Conservation (phyloP, 2,329 filamentous ascomycete genomes). For the Bimuria novae-zelandiae region DNA sequence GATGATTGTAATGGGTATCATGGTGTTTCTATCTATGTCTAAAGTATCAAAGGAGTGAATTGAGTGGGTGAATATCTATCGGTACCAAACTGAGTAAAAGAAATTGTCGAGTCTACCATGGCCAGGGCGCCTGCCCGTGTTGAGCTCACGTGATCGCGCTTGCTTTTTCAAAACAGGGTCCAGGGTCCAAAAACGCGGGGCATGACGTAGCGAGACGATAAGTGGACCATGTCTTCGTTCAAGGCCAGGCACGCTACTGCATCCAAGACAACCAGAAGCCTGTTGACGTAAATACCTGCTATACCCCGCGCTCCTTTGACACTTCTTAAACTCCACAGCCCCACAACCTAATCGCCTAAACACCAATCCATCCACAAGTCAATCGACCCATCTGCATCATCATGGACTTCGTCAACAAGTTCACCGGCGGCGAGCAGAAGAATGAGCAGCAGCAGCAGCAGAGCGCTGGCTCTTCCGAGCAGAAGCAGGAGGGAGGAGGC, state of each 20-base stretch:
- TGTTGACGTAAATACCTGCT: constrained; percentile 22
- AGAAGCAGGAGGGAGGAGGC: constrained; percentile 48
- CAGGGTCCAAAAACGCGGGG: constrained; percentile 5
- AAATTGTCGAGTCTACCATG: not conserved
- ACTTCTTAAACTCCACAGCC: constrained; percentile 8
- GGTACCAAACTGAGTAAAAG: not conserved
- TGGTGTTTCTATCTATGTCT: constrained; percentile 10
- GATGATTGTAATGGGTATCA: constrained; percentile 87
- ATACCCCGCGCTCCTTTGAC: not conserved
- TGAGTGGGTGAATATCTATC: not conserved
- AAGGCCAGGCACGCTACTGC: constrained; percentile 8
- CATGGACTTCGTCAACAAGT: constrained; percentile 57
- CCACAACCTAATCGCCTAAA: constrained; percentile 1
- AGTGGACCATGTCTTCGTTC: constrained; percentile 2
- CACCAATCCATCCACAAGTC: constrained; percentile 10
- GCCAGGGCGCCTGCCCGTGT: not conserved
- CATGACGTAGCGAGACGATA: constrained; percentile 9
- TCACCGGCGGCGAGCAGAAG: constrained; percentile 47
- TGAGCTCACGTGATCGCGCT: constrained; percentile 13
- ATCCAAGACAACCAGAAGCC: constrained; percentile 12
- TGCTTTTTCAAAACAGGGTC: no score
- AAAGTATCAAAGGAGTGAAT: constrained; percentile 1
- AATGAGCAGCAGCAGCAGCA: constrained; percentile 36
- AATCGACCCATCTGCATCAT: constrained; percentile 10
- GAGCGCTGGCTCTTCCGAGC: constrained; percentile 26